Evolutionary conservation across 108 stramenopile species (phyloP), one percentile per base, ranked within the genome.

Genomic region (Pseudonitzschia multistriata): DNA sequence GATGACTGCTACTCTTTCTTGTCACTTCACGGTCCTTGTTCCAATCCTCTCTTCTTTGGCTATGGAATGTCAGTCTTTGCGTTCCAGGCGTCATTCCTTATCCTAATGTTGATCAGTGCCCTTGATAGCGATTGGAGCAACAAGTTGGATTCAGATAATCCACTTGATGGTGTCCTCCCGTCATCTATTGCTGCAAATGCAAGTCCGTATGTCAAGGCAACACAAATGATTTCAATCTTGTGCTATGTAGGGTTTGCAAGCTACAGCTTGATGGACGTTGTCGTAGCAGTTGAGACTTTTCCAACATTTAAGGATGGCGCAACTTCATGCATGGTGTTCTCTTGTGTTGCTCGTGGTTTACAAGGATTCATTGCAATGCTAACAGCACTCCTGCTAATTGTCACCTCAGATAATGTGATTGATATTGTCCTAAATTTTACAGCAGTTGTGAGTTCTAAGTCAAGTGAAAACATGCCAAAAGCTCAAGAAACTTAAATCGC

Each of bases 381-480:
- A 19, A 28, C 34, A 8, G 34, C 57, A 59, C 4, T 33, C 10
- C 1, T 59, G 33, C 13, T 28, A 33, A 33, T 59, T 4, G 27
- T 59, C 30, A 59, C 57, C 1, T 35, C 57, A 13, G 19, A 33
- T 10, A 33, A 24, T 34, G 57, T 59, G 34, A 59, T 59, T 33
- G 57, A 59, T 34, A 59, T 59, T 59, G 34, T 59, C 19, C 29
- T 59, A 31, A 59, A 59, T 59, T 59, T 59, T n/a, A 33, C 57
- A 34, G 57, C 57, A 1, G 10, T 59, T n/a, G n/a, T 45, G 42
- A 45, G 29, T 59, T 5, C 34, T 10, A 33, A 3, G 3, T 24
- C 31, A 59, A 59, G 19, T 52, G n/a, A n/a, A n/a, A n/a, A n/a
- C n/a, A n/a, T n/a, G n/a, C n/a, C n/a, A n/a, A n/a, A n/a, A n/a